A percentile compares a stretch with the other conserved stretches of the same genome.
Evolutionary conservation across 495 filamentous ascomycete species (phyloP).

Genomic region (Acidomyces sp.): DNA sequence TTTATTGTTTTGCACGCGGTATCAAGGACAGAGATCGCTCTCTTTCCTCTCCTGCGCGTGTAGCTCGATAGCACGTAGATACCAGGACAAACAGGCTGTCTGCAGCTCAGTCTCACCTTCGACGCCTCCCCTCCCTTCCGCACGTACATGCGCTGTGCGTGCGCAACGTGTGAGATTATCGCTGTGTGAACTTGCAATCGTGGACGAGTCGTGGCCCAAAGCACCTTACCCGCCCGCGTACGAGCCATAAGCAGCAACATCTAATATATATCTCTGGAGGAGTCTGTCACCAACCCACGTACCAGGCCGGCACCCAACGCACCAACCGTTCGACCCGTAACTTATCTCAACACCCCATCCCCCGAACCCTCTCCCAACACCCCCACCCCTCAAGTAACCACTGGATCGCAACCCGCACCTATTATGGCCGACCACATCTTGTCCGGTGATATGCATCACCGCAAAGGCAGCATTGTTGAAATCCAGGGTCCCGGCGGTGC

Average conservation of each 20-base stretch:
- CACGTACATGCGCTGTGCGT: no score
- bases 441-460: no score
- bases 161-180: neutral
- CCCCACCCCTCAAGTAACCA: no score
- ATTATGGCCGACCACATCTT: no score
- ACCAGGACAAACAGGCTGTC: neutral
- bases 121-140: no score
- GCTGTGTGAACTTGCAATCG: neutral
- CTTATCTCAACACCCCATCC: no score
- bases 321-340: no score
- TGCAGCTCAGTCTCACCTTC: neutral
- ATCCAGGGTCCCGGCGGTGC: slow-evolving; percentile 11
- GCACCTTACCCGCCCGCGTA: neutral
- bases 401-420: no score
- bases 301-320: no score
- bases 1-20: neutral
- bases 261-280: neutral
- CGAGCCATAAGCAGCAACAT: neutral
- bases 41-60: neutral
- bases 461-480: slow-evolving; percentile 11
- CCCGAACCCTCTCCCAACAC: no score
- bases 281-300: neutral
- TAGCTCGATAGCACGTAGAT: neutral
- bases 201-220: neutral
- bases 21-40: neutral